Base-by-base conservation (phyloP, 768 basidiomycete genomes). In the Naganishia vaughanmartiniae region DNA sequence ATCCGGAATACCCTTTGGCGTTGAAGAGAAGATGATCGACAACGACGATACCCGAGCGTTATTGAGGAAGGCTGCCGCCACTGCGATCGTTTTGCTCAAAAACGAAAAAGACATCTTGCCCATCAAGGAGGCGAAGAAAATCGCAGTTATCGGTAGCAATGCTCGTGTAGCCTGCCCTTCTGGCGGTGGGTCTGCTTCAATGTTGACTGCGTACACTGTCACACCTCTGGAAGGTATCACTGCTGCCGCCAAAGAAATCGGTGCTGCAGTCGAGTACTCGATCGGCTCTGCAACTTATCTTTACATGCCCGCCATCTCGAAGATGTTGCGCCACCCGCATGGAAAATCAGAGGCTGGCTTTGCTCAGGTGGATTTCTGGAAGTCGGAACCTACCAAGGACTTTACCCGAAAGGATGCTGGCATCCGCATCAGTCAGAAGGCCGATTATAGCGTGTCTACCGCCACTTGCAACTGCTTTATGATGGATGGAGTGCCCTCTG, bases 21-120 rank as follows among this genome's bases (percentile, higher is more conserved):
- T 80, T 4, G 83, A 82, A 21, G 86, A 83, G 68, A 78, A 77
- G 34, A 72, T 83, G 73, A 72, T 54, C 79, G 77, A 77, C 54
- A 73, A 70, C 21, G 53, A 55, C 4, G 74, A 74, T 65, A 67
- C 73, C 28, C 72, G 70, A 39, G 80, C 76, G 1, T 84, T 91
- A 58, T 86, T 90, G 85, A 86, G 87, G 53, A 83, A 84, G 63
- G 83, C 89, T n/a, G 90, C 89, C 0, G 85, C 85, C 4, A 85
- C 88, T 76, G 85, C 87, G 0, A 88, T 92, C 70, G 90, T 91
- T 26, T 84, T 92, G 34, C 81, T 92, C 67, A 90, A 89, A 83
- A 92, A 91, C 76, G 84, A 88, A 4, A 77, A 80, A 55, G 78
- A 79, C 19, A 54, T 89, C 30, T 84, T 87, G 14, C 89, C 89